Conservation (phyloP, 306 rosid genomes). For the Psophocarpus tetragonolobus region DNA sequence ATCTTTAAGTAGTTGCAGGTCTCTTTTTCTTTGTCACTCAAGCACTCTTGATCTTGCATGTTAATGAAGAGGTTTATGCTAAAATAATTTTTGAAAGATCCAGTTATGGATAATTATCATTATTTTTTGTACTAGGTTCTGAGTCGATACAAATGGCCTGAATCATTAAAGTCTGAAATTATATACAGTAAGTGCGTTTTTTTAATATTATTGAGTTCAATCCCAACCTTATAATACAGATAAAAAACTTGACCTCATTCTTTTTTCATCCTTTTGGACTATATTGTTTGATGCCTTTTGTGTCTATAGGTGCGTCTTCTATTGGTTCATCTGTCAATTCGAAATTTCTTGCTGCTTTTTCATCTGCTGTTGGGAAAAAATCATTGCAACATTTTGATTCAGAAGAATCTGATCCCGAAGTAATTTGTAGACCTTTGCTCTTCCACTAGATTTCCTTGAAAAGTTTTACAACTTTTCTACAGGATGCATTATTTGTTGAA, state of each 20-base stretch:
- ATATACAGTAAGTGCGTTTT: constrained; percentile 57
- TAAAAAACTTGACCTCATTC: not conserved
- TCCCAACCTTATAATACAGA: constrained; percentile 1
- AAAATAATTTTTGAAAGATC: constrained; percentile 19
- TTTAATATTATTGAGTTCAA: not conserved
- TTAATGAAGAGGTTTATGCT: constrained; percentile 4
- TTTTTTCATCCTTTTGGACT: constrained; percentile 9
- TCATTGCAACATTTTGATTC: constrained; percentile 67
- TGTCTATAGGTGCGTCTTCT: constrained; percentile 67
- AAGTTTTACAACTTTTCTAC: constrained; percentile 25
- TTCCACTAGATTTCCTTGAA: constrained; percentile 18
- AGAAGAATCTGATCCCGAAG: constrained; percentile 87
- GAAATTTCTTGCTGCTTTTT: constrained; percentile 71
- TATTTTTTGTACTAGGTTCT: constrained; percentile 51
- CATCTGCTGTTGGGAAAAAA: constrained; percentile 79
- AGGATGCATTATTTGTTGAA: constrained; percentile 11
- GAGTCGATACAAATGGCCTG: constrained; percentile 78
- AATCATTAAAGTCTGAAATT: constrained; percentile 68
- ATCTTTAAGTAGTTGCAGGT: not conserved
- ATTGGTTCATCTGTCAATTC: constrained; percentile 69
- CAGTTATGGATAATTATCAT: constrained; percentile 9
- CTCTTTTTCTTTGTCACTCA: constrained; percentile 2
- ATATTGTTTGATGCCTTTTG: constrained; percentile 26
- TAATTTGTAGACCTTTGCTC: constrained; percentile 27
- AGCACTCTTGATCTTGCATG: not conserved